Percentiles rank a stretch among this genome's conserved stretches.
phyloP scores from a whole-genome alignment of 306 rosid genomes.

The Astragalus glycyphyllos region DNA sequence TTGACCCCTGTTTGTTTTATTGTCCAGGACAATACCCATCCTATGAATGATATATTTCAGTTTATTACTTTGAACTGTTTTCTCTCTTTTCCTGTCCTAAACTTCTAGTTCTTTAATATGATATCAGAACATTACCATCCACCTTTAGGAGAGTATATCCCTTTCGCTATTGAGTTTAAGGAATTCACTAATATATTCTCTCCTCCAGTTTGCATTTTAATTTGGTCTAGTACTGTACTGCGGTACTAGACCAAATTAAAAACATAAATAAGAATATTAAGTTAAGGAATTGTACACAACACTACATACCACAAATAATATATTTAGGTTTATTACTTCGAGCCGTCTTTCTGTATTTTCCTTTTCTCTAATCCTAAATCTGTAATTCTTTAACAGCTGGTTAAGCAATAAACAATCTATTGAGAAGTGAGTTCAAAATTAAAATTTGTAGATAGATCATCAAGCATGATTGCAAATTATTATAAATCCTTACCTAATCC shows the following conservation, averaged over 20 bases:
- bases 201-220: too few relatives aligned
- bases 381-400: not conserved
- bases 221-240: not conserved
- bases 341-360: slow-evolving; percentile 1
- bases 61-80: not conserved
- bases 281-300: not conserved
- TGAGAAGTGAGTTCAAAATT: slow-evolving; percentile 19
- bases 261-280: slow-evolving; percentile 11
- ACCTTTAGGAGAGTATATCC: too few relatives aligned
- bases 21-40: too few relatives aligned
- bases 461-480: slow-evolving; percentile 28
- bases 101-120: too few relatives aligned
- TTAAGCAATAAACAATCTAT: not conserved
- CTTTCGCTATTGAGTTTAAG: too few relatives aligned
- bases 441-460: slow-evolving; percentile 23
- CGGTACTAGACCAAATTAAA: slow-evolving; percentile 1
- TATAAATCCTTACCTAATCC: slow-evolving; percentile 72
- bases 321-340: slow-evolving; percentile 20
- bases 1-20: too few relatives aligned
- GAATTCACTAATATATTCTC: too few relatives aligned
- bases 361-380: not conserved
- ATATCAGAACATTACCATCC: too few relatives aligned
- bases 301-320: not conserved
- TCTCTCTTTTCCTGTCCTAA: not conserved
- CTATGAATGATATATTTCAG: too few relatives aligned